Percentiles rank a stretch among this genome's conserved stretches.
Conservation (phyloP, 495 filamentous ascomycete species). For the Penicillium argentinense region DNA sequence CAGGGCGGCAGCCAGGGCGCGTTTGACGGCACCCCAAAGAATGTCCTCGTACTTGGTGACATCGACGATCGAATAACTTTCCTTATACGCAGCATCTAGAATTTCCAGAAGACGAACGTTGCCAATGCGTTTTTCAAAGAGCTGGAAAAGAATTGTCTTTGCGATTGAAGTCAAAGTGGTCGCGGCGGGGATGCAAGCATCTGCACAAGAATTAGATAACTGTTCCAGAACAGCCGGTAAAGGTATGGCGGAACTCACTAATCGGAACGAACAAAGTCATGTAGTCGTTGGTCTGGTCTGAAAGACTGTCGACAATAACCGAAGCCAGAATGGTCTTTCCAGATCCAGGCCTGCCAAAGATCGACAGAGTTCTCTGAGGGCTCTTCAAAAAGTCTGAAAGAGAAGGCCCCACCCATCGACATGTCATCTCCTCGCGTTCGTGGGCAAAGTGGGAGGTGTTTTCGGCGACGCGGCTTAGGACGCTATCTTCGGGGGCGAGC, state of each 20-base stretch:
- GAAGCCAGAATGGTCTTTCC: slow-evolving; percentile 44
- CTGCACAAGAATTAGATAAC: neutral
- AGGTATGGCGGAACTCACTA: slow-evolving; percentile 19
- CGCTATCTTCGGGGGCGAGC: slow-evolving; percentile 30
- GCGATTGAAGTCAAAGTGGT: slow-evolving; percentile 20
- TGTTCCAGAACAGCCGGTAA: neutral
- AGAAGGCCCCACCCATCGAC: slow-evolving; percentile 35
- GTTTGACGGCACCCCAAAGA: slow-evolving; percentile 21
- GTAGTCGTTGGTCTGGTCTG: slow-evolving; percentile 38
- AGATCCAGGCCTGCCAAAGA: slow-evolving; percentile 35
- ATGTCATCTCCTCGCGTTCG: slow-evolving; percentile 42
- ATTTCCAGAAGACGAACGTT: slow-evolving; percentile 36
- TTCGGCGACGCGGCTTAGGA: slow-evolving; percentile 30
- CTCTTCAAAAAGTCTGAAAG: slow-evolving; percentile 38
- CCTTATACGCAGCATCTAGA: slow-evolving; percentile 31
- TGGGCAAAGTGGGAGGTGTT: slow-evolving; percentile 40
- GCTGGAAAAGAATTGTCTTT: slow-evolving; percentile 36
- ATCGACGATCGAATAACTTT: slow-evolving; percentile 17
- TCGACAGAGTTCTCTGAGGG: slow-evolving; percentile 24
- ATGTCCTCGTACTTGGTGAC: slow-evolving; percentile 29
- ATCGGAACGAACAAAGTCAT: slow-evolving; percentile 38
- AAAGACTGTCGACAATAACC: slow-evolving; percentile 38
- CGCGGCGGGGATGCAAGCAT: slow-evolving; percentile 26
- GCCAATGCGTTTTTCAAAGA: slow-evolving; percentile 39
- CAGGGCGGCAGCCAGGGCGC: slow-evolving; percentile 25